phyloP scores from a whole-genome alignment of 192 early-diverging fungal genomes.

The Powellomyces hirtus region DNA sequence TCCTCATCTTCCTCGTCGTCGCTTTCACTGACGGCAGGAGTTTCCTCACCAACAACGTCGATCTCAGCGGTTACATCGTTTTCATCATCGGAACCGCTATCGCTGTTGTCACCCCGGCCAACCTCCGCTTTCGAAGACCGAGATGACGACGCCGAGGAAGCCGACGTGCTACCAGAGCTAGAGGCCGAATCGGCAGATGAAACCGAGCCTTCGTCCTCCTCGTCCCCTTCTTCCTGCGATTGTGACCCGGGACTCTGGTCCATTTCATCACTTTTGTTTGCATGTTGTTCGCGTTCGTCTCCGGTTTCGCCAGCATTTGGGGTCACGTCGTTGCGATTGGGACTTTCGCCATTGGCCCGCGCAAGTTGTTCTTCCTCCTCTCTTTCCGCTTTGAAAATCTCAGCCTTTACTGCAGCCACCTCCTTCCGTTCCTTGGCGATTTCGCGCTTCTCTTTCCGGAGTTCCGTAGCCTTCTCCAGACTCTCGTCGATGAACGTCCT shows the following conservation, averaged over 20 bases:
- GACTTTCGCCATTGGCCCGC: background rate
- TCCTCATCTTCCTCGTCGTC: too few species aligned
- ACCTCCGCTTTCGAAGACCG: background rate
- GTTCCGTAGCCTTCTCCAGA: constrained; percentile 64
- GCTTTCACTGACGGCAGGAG: too few species aligned
- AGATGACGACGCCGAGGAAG: background rate
- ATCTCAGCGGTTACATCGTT: too few species aligned
- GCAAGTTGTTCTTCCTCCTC: constrained; percentile 20
- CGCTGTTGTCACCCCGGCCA: background rate
- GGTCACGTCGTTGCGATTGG: background rate
- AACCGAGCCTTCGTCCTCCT: too few species aligned
- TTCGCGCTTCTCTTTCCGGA: constrained; percentile 75
- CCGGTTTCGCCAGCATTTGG: constrained; percentile 12
- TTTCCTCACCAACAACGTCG: too few species aligned
- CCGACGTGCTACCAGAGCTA: background rate
- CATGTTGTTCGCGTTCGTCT: too few species aligned
- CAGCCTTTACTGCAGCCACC: constrained; percentile 44
- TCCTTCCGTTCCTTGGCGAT: constrained; percentile 63
- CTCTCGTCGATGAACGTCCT: constrained; percentile 74
- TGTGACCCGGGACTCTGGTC: too few species aligned
- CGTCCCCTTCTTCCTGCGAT: too few species aligned
- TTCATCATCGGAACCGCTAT: too few species aligned
- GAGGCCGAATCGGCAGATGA: background rate
- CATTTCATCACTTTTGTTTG: too few species aligned
- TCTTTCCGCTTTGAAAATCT: constrained; percentile 2